phyloP scores from a whole-genome alignment of 345 rosid genomes.

The Iberis pinnata region DNA sequence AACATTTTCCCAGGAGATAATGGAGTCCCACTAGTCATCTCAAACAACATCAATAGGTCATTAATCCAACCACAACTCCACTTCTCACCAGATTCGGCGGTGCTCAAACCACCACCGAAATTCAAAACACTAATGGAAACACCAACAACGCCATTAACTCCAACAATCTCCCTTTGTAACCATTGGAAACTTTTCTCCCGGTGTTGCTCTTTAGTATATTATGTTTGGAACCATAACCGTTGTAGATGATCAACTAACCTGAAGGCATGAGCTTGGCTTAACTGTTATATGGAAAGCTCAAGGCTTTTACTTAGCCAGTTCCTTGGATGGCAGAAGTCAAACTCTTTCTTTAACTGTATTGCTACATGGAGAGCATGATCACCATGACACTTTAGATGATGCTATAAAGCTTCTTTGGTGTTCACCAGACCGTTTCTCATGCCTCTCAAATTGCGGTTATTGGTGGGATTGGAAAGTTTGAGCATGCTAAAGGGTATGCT shows the following conservation, averaged over 20 bases:
- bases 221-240: conserved; percentile 77
- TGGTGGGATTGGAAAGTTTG: no score
- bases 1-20: no score
- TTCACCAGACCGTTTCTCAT: conserved; percentile 61
- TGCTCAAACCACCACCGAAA: no score
- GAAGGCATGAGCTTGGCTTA: conserved; percentile 71
- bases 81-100: no score
- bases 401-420: conserved; percentile 78
- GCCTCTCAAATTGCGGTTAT: conserved; percentile 62
- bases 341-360: conserved; percentile 58
- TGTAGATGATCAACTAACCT: conserved; percentile 71
- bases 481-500: conserved; percentile 65
- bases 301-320: conserved; percentile 88
- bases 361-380: conserved; percentile 41
- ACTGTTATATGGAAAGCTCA: conserved; percentile 66
- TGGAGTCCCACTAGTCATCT: no score
- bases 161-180: no score
- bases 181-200: no score
- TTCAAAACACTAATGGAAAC: no score
- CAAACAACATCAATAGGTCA: no score
- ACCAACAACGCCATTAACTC: no score
- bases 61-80: no score
- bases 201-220: no score
- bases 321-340: conserved; percentile 77
- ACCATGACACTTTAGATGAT: conserved; percentile 38